Conservation (phyloP, 2,329 filamentous ascomycete genomes). For the Incumbomyces delicatus region DNA sequence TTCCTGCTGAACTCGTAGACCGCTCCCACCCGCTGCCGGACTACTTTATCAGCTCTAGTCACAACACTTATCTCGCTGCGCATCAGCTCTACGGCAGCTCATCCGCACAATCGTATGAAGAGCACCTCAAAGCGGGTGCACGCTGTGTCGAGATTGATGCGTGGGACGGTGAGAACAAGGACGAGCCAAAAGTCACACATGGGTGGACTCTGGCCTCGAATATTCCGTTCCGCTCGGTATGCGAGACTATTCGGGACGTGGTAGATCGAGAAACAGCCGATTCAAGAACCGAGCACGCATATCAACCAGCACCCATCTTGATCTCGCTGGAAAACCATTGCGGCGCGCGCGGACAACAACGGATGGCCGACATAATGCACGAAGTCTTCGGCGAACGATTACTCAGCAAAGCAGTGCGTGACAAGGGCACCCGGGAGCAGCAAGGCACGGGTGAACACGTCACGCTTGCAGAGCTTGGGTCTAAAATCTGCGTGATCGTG, state of each 20-base stretch:
- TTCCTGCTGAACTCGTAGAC: conserved; percentile 15
- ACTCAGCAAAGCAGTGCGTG: conserved; percentile 14
- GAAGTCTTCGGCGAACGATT: conserved; percentile 19
- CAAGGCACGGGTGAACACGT: conserved; percentile 16
- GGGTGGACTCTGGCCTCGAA: conserved; percentile 19
- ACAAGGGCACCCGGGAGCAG: conserved; percentile 17
- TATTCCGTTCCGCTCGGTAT: conserved; percentile 18
- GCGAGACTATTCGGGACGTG: conserved; percentile 19
- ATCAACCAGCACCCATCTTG: conserved; percentile 14
- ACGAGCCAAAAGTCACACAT: conserved; percentile 21
- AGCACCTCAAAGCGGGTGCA: conserved; percentile 14
- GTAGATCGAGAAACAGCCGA: conserved; percentile 15
- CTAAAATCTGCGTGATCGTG: conserved; percentile 19
- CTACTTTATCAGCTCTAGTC: conserved; percentile 20
- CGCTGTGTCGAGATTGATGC: conserved; percentile 21
- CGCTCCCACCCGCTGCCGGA: conserved; percentile 18
- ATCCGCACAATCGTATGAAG: conserved; percentile 16
- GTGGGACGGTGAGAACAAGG: conserved; percentile 17
- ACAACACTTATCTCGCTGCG: conserved; percentile 19
- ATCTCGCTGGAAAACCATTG: conserved; percentile 21
- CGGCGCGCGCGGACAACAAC: conserved; percentile 13
- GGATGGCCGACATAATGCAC: conserved; percentile 18
- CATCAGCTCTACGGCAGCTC: conserved; percentile 19
- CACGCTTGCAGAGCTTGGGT: conserved; percentile 15
- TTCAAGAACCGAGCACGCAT: conserved; percentile 6